Evolutionary conservation across 2,329 filamentous ascomycete genomes (phyloP), one percentile per base, ranked within the genome.

Genomic region (Nannizziopsis arthrosporioides): DNA sequence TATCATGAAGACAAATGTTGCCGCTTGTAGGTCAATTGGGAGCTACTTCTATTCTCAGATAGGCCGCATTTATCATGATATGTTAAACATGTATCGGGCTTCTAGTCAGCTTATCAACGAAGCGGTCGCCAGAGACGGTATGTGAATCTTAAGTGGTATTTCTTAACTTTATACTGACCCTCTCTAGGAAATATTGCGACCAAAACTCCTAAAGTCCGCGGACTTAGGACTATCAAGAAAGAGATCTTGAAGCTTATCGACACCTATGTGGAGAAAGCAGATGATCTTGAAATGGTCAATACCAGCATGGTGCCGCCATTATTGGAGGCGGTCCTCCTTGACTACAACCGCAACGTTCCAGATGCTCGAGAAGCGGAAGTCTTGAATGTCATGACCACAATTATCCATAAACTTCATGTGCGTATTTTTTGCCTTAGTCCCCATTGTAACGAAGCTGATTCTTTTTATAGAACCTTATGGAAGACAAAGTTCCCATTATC

Each of bases 1-100:
- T 69, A 95, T 98, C 63, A 98, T 98, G 92, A 98, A 98, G 77
- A 98, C 92, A 0, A 98, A 98, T 59, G 92, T 98, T 3, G 90
- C 93, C n/a, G 92, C 92, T 32, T 98, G 92, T 67, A 86, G 85
- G 32, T 96, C 92, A 0, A 92, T 98, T 50, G 92, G 93, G 31
- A 81, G 86, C 45, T 98, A 96, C 69, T 98, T 98, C 68, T 95
- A 94, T 62, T 90, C 92, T 10, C 92, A 98, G 64, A 94, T 98
- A 58, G 92, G 90, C 36, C 84, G 88, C 49, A 96, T 98, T 57
- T 98, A 96, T 67, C 81, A 93, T 57, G 92, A 98, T 63, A 96
- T 98, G 90, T 73, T 98, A 49, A 90, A 92, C 60, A 98, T 98
- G 93, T 98, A 96, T 67, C 84, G 88, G 44, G 92, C 90, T 36